A percentile compares a stretch with the other conserved stretches of the same genome.
Evolutionary conservation across 805 yeast genomes (phyloP).

Genomic region (Myxozyma sirexii): DNA sequence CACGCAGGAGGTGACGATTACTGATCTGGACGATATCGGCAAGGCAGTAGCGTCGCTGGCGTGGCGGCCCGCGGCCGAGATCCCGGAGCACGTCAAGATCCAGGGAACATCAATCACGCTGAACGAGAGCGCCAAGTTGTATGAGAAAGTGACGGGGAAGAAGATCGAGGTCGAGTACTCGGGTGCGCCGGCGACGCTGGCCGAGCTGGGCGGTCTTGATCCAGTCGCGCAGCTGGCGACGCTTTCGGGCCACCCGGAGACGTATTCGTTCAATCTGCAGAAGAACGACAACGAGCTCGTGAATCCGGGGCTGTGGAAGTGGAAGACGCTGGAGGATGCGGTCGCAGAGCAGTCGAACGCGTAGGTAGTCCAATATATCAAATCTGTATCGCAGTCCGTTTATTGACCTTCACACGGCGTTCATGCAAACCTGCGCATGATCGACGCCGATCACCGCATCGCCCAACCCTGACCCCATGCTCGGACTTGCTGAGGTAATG

Average conservation of each 20-base stretch:
- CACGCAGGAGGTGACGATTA: constrained; percentile 22
- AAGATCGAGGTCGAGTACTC: constrained; percentile 24
- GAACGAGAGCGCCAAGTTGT: constrained; percentile 26
- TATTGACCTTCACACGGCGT: no score
- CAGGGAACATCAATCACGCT: constrained; percentile 29
- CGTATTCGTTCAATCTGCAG: constrained; percentile 2
- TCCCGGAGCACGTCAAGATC: constrained; percentile 35
- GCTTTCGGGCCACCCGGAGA: constrained; percentile 26
- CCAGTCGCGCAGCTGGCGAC: neutral
- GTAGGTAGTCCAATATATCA: no score
- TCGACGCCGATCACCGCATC: no score
- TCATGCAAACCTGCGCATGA: no score
- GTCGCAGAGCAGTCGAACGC: neutral
- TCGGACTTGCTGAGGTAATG: no score
- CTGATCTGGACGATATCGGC: constrained; percentile 38
- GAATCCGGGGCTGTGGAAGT: constrained; percentile 38
- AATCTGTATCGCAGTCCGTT: no score
- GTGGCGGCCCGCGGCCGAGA: constrained; percentile 28
- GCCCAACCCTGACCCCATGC: no score
- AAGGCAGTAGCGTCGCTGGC: constrained; percentile 36
- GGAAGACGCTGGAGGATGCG: constrained; percentile 29
- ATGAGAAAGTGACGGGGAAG: constrained; percentile 35
- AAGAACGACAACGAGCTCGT: constrained; percentile 35
- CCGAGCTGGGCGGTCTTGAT: neutral
- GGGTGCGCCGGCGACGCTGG: neutral